phyloP scores from a whole-genome alignment of 805 yeast genomes.

The Kregervanrija fluxuum region DNA sequence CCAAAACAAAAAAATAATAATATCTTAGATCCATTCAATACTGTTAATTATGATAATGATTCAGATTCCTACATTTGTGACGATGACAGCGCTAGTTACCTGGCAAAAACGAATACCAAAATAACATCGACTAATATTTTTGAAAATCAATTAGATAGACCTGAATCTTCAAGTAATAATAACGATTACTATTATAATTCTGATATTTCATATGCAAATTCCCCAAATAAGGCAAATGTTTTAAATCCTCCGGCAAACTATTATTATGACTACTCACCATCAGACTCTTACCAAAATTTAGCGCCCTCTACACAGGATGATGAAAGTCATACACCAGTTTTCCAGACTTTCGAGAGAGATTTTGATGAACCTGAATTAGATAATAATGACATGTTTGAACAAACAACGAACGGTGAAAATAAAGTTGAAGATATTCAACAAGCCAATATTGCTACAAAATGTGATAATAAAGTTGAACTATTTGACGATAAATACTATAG shows the following conservation, averaged over 20 bases:
- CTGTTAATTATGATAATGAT: constrained; percentile 1
- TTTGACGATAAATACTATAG: constrained; percentile 65
- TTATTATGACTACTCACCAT: constrained; percentile 8
- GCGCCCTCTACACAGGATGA: not conserved
- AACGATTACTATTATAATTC: not conserved
- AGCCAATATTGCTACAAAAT: constrained; percentile 19
- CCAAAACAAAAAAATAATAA: not conserved
- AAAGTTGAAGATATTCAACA: constrained; percentile 12
- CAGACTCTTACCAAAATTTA: constrained; percentile 5
- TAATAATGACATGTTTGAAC: constrained; percentile 9
- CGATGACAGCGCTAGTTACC: too few species aligned
- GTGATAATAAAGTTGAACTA: constrained; percentile 36
- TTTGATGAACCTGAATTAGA: constrained; percentile 24
- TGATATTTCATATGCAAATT: not conserved
- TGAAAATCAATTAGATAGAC: too few species aligned
- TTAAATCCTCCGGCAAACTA: constrained; percentile 2
- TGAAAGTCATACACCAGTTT: constrained; percentile 6
- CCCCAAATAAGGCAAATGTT: not conserved
- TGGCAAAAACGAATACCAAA: too few species aligned
- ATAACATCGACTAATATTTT: too few species aligned
- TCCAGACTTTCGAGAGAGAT: constrained; percentile 23
- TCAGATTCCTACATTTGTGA: too few species aligned
- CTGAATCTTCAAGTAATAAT: not conserved
- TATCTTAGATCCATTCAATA: constrained; percentile 2
- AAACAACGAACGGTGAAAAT: constrained; percentile 5